Conservation (phyloP, 2,329 filamentous ascomycete genomes). For the Knufia petricola region DNA sequence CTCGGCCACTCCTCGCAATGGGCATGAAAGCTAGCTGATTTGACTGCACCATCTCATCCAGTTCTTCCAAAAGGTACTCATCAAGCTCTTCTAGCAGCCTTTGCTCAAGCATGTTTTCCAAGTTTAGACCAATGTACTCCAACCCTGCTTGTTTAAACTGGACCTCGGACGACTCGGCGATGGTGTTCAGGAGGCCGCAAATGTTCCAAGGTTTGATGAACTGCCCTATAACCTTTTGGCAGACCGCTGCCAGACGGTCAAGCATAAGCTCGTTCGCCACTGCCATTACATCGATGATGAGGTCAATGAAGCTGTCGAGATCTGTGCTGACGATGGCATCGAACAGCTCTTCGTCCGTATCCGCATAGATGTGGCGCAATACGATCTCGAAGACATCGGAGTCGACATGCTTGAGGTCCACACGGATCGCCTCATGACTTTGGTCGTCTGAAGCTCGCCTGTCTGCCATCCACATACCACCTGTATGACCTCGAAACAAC, state of each 20-base stretch:
- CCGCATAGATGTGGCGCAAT: conserved; percentile 71
- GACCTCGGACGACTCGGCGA: conserved; percentile 71
- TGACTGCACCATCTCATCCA: conserved; percentile 68
- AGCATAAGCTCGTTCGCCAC: conserved; percentile 94
- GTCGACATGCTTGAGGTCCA: conserved; percentile 76
- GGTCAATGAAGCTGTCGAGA: conserved; percentile 75
- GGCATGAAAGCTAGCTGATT: conserved; percentile 74
- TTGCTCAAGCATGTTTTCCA: conserved; percentile 88
- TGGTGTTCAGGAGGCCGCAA: conserved; percentile 71
- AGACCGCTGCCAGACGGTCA: conserved; percentile 78
- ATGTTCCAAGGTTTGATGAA: conserved; percentile 60
- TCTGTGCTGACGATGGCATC: conserved; percentile 61
- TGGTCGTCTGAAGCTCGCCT: conserved; percentile 46
- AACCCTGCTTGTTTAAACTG: conserved; percentile 81
- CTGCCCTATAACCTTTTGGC: conserved; percentile 70
- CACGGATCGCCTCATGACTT: conserved; percentile 46
- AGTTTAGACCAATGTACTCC: conserved; percentile 83
- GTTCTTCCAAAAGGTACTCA: conserved; percentile 66
- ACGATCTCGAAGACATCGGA: conserved; percentile 67
- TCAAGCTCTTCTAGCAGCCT: conserved; percentile 73
- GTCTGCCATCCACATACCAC: conserved; percentile 70
- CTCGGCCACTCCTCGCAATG: conserved; percentile 64
- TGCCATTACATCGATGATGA: conserved; percentile 83
- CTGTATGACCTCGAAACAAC: conserved; percentile 78
- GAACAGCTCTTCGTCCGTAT: conserved; percentile 71